phyloP scores from a whole-genome alignment of 2,329 filamentous ascomycete genomes.

The Lanzia echinophila region DNA sequence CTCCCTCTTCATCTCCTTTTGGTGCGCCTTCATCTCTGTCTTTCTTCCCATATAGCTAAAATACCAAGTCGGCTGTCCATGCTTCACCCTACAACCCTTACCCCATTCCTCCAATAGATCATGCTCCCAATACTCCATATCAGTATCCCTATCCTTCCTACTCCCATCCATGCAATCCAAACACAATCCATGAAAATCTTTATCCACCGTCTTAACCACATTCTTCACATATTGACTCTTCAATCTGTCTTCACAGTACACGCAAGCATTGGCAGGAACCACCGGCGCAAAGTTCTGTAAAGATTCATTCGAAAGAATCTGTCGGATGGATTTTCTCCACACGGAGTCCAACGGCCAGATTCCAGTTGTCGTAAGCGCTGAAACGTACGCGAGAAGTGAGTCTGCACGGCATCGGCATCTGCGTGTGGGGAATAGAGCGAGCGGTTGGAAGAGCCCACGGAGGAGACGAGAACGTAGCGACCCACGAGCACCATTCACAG shows the following conservation, averaged over 20 bases:
- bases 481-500: conserved; percentile 11
- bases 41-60: conserved; percentile 12
- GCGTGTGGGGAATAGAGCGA: not conserved
- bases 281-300: too few relatives aligned
- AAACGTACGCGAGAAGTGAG: too few relatives aligned
- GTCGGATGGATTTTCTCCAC: too few relatives aligned
- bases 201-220: not conserved
- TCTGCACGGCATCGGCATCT: not conserved
- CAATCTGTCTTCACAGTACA: too few relatives aligned
- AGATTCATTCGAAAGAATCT: too few relatives aligned
- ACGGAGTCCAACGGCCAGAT: too few relatives aligned
- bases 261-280: too few relatives aligned
- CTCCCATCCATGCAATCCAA: conserved; percentile 12
- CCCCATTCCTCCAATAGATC: not conserved
- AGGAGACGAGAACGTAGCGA: conserved; percentile 10
- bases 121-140: conserved; percentile 11
- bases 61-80: conserved; percentile 15
- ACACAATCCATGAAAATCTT: conserved; percentile 14
- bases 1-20: not conserved
- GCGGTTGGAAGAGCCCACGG: not conserved
- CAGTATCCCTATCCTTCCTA: not conserved
- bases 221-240: not conserved
- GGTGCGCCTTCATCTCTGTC: not conserved
- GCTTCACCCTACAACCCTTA: conserved; percentile 6
- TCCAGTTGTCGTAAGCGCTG: too few relatives aligned